These are phyloP conservation scores for Lactarius deliciosus DNA, from an alignment of 768 basidiomycete genomes.

Conservation along the genomic window DNA sequence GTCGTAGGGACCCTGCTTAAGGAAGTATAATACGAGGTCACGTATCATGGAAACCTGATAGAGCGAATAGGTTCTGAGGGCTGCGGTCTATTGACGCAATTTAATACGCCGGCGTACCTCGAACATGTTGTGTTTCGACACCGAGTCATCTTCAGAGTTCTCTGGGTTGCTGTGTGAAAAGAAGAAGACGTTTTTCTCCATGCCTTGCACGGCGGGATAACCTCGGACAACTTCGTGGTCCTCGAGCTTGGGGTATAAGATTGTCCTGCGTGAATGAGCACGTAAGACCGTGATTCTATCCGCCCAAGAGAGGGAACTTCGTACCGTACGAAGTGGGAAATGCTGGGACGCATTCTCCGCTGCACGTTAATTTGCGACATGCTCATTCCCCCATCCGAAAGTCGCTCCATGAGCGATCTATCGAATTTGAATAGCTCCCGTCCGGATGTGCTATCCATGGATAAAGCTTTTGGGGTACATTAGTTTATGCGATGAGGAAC, in stretches of 20 bases:
- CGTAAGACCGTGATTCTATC: neutral
- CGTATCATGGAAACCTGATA: constrained; percentile 46
- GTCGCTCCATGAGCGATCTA: constrained; percentile 68
- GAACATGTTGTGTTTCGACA: constrained; percentile 63
- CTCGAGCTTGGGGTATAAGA: constrained; percentile 59
- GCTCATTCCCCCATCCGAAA: constrained; percentile 52
- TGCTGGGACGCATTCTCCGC: constrained; percentile 70
- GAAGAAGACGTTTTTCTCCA: constrained; percentile 67
- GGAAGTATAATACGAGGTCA: constrained; percentile 53
- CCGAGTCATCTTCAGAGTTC: constrained; percentile 59
- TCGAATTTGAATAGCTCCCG: constrained; percentile 61
- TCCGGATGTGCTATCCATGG: constrained; percentile 64
- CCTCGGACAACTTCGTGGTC: constrained; percentile 53
- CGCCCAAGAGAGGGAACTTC: constrained; percentile 4
- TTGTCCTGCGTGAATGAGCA: constrained; percentile 40
- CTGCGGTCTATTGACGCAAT: neutral
- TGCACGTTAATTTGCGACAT: constrained; percentile 76
- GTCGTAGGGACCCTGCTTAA: constrained; percentile 52
- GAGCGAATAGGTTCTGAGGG: neutral
- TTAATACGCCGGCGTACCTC: constrained; percentile 47
- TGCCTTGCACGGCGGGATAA: constrained; percentile 60
- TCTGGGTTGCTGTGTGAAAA: constrained; percentile 62
- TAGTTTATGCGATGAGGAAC: neutral
- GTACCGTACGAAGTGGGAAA: constrained; percentile 61
- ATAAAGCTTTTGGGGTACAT: constrained; percentile 48